Percentiles rank a stretch among this genome's conserved stretches.
Conservation (phyloP, 2,329 filamentous ascomycete genomes). For the Pseudogymnoascus sp. region DNA sequence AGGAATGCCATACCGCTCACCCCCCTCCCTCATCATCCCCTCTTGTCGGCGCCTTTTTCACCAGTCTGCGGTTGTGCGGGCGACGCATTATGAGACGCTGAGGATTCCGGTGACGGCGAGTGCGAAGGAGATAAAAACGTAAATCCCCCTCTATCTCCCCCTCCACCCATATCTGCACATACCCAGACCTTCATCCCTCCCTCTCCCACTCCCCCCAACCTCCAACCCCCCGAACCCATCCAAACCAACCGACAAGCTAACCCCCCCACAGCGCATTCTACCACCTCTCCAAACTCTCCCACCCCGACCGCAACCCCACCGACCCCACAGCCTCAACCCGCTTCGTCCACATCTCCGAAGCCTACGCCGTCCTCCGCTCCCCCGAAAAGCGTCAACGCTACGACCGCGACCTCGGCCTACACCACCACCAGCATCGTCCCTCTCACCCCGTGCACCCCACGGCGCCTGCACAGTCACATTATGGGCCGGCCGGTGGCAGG, state of each 20-base stretch:
- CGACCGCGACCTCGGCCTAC: conserved; percentile 59
- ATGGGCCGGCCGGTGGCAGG: conserved; percentile 60
- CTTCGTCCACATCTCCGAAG: conserved; percentile 78
- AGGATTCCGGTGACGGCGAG: conserved; percentile 63
- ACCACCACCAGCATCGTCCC: conserved; percentile 22
- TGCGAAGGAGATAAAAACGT: conserved; percentile 78
- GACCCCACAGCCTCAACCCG: conserved; percentile 64
- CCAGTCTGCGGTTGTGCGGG: conserved; percentile 26
- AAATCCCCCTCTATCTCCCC: conserved; percentile 12
- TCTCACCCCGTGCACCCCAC: conserved; percentile 19
- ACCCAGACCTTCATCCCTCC: background rate
- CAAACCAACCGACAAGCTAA: conserved; percentile 8
- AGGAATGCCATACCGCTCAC: conserved; percentile 52
- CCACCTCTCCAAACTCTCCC: conserved; percentile 79
- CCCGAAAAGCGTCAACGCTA: conserved; percentile 69
- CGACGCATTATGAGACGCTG: conserved; percentile 76
- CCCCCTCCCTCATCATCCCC: conserved; percentile 15
- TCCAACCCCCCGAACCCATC: background rate
- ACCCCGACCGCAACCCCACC: conserved; percentile 80
- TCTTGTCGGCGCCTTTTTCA: conserved; percentile 35
- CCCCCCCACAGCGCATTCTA: conserved; percentile 63
- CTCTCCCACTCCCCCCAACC: background rate
- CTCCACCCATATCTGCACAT: too few relatives aligned
- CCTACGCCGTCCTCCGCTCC: conserved; percentile 69
- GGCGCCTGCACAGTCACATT: conserved; percentile 40